A percentile compares a stretch with the other conserved stretches of the same genome.
phyloP scores from a whole-genome alignment of 495 filamentous ascomycete species.

The Sordaria brevicollis region DNA sequence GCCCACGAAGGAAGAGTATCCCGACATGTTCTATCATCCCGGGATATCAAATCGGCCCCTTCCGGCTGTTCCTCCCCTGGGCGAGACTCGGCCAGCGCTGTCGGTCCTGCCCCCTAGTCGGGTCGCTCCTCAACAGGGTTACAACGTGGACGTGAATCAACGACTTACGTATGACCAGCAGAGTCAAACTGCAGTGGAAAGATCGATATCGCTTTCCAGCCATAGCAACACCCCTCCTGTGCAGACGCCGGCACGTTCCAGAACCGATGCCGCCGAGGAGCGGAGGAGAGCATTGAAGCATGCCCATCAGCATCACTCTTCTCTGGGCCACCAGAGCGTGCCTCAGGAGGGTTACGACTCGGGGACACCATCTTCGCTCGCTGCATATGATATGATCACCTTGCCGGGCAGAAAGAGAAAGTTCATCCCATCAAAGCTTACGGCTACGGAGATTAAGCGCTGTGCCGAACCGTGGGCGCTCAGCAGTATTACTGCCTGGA shows the following conservation, averaged over 20 bases:
- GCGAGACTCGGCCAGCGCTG: constrained; percentile 24
- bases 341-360: constrained; percentile 40
- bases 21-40: constrained; percentile 91
- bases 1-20: constrained; percentile 53
- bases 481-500: constrained; percentile 77
- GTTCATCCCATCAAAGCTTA: constrained; percentile 82
- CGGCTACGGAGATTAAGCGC: constrained; percentile 69
- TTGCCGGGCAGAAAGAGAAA: constrained; percentile 64
- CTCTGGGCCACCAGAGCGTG: constrained; percentile 32
- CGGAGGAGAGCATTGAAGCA: constrained; percentile 48
- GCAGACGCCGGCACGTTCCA: constrained; percentile 74
- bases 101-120: constrained; percentile 25
- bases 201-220: constrained; percentile 75
- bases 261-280: constrained; percentile 80
- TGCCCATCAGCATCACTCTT: constrained; percentile 42
- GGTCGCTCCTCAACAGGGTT: constrained; percentile 23
- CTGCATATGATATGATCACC: constrained; percentile 58
- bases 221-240: constrained; percentile 73
- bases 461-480: constrained; percentile 91
- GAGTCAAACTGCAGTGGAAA: constrained; percentile 51
- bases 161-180: constrained; percentile 20
- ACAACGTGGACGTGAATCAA: constrained; percentile 31
- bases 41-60: constrained; percentile 62
- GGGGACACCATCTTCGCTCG: constrained; percentile 40
- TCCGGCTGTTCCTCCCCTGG: constrained; percentile 60